phyloP scores from a whole-genome alignment of 805 yeast genomes.

The Metschnikowia bowlesiae region DNA sequence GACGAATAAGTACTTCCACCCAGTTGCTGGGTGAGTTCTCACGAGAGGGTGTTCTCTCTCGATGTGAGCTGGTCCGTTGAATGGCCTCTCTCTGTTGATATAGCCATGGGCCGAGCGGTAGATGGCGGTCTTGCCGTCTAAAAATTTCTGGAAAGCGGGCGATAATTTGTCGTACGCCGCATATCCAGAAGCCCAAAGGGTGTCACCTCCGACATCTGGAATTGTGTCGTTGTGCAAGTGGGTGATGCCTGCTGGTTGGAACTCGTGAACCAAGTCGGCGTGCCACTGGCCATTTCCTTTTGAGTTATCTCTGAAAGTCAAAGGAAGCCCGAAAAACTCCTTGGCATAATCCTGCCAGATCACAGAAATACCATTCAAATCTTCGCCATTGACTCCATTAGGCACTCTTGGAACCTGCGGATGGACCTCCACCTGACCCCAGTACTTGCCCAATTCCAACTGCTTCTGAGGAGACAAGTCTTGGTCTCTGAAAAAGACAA shows the following conservation, averaged over 20 bases:
- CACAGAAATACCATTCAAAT: constrained; percentile 23
- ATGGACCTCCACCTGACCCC: constrained; percentile 27
- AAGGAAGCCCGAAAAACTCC: constrained; percentile 20
- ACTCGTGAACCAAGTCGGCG: constrained; percentile 53
- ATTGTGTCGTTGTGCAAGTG: constrained; percentile 49
- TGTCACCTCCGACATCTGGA: constrained; percentile 53
- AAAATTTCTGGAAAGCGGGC: constrained; percentile 45
- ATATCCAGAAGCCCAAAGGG: constrained; percentile 55
- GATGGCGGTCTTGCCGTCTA: constrained; percentile 50
- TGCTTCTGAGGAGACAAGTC: constrained; percentile 29
- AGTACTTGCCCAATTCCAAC: constrained; percentile 28
- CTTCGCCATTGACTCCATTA: constrained; percentile 12
- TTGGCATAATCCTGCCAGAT: constrained; percentile 29
- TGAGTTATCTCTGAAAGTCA: constrained; percentile 26
- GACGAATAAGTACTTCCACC: constrained; percentile 30
- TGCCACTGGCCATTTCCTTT: constrained; percentile 29
- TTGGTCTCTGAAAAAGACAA: constrained; percentile 28
- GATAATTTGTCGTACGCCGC: constrained; percentile 55
- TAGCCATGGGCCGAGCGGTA: constrained; percentile 39
- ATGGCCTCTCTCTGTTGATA: constrained; percentile 32
- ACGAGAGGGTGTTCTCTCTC: constrained; percentile 30
- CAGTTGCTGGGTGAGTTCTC: constrained; percentile 32
- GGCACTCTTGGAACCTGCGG: constrained; percentile 18
- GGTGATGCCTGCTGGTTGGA: constrained; percentile 54
- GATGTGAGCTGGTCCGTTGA: constrained; percentile 25